A percentile compares a stretch with the other conserved stretches of the same genome.
Conservation (phyloP, 1,139 yeast species). For the Diutina pseudorugosa region DNA sequence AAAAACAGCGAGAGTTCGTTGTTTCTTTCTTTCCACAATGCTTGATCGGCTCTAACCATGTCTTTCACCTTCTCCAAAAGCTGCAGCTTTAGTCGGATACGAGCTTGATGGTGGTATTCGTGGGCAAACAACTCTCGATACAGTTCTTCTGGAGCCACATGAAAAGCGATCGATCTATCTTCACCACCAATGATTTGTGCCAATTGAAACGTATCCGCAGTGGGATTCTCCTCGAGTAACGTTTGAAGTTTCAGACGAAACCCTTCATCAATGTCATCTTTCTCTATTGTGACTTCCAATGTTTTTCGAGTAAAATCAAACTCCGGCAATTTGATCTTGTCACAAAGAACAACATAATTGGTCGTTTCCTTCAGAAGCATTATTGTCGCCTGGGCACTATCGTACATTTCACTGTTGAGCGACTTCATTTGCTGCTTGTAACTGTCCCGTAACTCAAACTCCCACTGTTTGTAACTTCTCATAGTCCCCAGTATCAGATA, state of each 20-base stretch:
- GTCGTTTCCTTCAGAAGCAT: background rate
- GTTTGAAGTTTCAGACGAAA: background rate
- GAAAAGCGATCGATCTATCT: background rate
- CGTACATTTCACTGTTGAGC: background rate
- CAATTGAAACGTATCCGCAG: background rate
- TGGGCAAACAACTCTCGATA: background rate
- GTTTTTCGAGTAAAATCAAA: background rate
- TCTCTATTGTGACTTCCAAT: background rate
- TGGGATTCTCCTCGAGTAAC: background rate
- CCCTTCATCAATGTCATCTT: background rate
- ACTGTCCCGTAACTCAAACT: background rate
- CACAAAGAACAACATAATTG: background rate
- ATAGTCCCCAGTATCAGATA: background rate
- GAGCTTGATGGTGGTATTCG: background rate
- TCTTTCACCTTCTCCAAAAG: background rate
- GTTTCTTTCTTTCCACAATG: background rate
- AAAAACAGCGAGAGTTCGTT: background rate
- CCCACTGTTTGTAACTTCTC: background rate
- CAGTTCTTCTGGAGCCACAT: background rate
- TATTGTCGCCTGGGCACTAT: background rate
- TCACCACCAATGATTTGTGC: background rate
- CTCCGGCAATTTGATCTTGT: background rate
- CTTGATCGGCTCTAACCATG: background rate
- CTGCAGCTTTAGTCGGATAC: background rate
- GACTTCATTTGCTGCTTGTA: background rate